Base-by-base conservation (phyloP, 163 green algal species). In the Chloromonas sp. region DNA sequence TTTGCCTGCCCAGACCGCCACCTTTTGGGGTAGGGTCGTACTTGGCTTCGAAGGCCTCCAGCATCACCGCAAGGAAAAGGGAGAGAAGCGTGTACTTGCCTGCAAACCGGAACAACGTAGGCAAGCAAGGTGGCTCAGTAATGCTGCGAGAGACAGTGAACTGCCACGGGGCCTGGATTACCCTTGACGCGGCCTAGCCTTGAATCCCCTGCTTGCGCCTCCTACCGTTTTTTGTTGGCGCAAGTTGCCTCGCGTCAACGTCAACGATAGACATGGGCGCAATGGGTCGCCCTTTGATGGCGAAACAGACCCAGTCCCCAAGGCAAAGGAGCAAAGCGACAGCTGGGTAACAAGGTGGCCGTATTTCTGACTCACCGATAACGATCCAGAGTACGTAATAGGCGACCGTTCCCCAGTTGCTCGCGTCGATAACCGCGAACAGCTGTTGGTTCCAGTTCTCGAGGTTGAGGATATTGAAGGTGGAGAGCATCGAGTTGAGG, bases 31-130 rank as follows among this genome's bases (percentile, higher is more conserved):
- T 84, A 66, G 81, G 61, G 66, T 95, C 90, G 86, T 96, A 96
- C 84, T 95, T 94, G 84, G 86, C 87, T 87, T 97, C 94, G 87
- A 97, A 97, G 0, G 93, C 92, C 84, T 95, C 91, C 71, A 98
- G 85, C 3, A 91, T 95, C 59, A 97, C 93, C 2, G 94, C 94
- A 81, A 97, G 87, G 85, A 98, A 96, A 1, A 98, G 89, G 2
- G 88, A 91, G 0, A 96, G 90, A 62, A 95, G 87, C 62, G 94
- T 91, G 89, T 93, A 96, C 71, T 93, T 94, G 83, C 94, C 93
- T 89, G 84, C 58, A 36, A 36, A 36, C 3, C 58, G 61, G 13
- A 78, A 76, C 66, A 36, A 36, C 36, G 36, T 36, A 36, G 36
- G 36, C 36, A 36, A 36, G 36, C 36, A 36, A 76, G 5, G 66